Evolutionary conservation across 2,329 filamentous ascomycete species (phyloP), one percentile per base, ranked within the genome.

Genomic region (Penicillium sp.): DNA sequence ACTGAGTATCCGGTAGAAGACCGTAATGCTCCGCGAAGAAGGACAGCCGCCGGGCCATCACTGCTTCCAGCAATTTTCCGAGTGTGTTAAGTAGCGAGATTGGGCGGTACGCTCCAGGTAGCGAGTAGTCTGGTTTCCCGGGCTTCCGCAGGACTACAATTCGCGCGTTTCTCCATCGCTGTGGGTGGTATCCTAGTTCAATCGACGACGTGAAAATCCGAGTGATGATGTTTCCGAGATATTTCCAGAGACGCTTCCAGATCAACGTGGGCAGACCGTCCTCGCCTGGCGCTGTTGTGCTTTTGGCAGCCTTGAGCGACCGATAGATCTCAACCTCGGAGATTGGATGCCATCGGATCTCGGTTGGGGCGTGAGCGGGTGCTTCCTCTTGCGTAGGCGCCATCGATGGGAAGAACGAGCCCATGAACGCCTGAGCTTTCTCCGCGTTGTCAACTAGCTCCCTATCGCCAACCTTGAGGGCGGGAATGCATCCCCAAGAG

Each of bases 51-150:
- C 41, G 26, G 5, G 59, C 59, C 32, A 59, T 47, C n/a, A 59
- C 61, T n/a, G 51, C 55, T 14, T 66, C 57, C 2, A 66, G 53
- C 1, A 65, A 9, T 42, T 64, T 66, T 2, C 60, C 59, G 4
- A 66, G 59, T 26, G 60, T 67, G 18, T 61, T 61, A 0, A 69
- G 59, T 0, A 63, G 60, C 36, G 61, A 68, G 40, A 69, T 70
- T 16, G 57, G 67, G 8, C 57, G 54, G 30, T 68, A 68, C 11
- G 61, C 61, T 36, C 61, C 56, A 0, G 61, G 55, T 1, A 59
- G 27, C 18, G 52, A 54, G 45, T 70, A 70, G 46, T 69, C 59
- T 19, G 46, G 55, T 35, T 69, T 67, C 5, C 57, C 53, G 2
- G 60, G 65, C 39, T 70, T 70, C 23, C 61, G 48, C 26, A 67